Percentiles rank a stretch among this genome's conserved stretches.
phyloP scores from a whole-genome alignment of 169 alveolate species.

The Blepharisma undulans region DNA sequence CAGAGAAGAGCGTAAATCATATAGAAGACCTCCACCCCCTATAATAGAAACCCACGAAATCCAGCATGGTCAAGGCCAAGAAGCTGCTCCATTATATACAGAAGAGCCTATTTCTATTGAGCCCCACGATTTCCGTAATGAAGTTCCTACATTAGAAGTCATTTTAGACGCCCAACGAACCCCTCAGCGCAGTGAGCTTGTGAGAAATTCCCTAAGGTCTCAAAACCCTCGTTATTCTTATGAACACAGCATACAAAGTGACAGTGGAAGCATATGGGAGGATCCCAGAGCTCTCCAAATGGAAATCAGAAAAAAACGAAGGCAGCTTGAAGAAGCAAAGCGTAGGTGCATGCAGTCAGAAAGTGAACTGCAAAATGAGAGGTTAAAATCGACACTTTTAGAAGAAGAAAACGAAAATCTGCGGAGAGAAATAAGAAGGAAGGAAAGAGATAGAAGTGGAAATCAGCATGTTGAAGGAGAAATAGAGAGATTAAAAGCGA shows the following conservation, averaged over 20 bases:
- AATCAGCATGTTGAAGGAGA: not conserved
- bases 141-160: constrained; percentile 5
- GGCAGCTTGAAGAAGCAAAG: not conserved
- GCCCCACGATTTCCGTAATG: not conserved
- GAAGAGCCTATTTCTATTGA: not conserved
- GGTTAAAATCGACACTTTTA: not conserved
- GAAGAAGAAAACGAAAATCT: constrained; percentile 22
- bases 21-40: not conserved
- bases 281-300: not conserved
- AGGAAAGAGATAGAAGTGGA: constrained; percentile 6
- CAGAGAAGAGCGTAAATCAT: not conserved
- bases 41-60: not conserved
- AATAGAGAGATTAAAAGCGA: not conserved
- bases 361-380: constrained; percentile 9
- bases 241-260: constrained; percentile 15
- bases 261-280: constrained; percentile 9
- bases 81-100: constrained; percentile 15
- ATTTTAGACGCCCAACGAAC: constrained; percentile 6
- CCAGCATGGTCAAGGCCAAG: not conserved
- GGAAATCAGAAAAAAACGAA: constrained; percentile 1
- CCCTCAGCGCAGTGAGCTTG: not conserved
- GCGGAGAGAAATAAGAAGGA: constrained; percentile 7
- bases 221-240: not conserved
- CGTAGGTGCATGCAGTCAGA: constrained; percentile 7
- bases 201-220: not conserved